Percentiles rank a stretch among this genome's conserved stretches.
Evolutionary conservation across 2,329 filamentous ascomycete genomes (phyloP).

Genomic region (Epicoccum sorghinum): DNA sequence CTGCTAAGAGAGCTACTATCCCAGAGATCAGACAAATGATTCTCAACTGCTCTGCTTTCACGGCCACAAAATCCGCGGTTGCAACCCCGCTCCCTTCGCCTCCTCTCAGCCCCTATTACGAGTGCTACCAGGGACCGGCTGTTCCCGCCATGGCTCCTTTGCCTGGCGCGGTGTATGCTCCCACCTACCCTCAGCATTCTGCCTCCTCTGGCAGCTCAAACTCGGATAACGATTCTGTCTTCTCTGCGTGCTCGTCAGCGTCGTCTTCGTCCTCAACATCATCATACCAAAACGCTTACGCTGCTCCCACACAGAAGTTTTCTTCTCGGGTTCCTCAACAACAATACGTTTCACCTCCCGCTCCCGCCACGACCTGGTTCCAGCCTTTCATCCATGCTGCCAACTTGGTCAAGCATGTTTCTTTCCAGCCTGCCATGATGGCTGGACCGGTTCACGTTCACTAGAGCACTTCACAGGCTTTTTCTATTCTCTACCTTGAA

Average conservation of each 20-base stretch:
- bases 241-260: conserved; percentile 47
- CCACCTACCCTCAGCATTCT: conserved; percentile 39
- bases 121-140: conserved; percentile 36
- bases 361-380: conserved; percentile 46
- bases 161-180: conserved; percentile 38
- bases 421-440: conserved; percentile 48
- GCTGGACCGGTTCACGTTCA: conserved; percentile 46
- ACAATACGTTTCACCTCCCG: conserved; percentile 47
- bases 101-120: conserved; percentile 49
- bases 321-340: conserved; percentile 36
- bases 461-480: conserved; percentile 26
- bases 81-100: conserved; percentile 52
- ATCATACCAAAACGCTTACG: conserved; percentile 41
- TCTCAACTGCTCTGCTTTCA: conserved; percentile 76
- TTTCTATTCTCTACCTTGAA: conserved; percentile 22
- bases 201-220: conserved; percentile 46
- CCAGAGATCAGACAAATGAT: conserved; percentile 80
- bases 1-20: conserved; percentile 80
- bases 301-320: conserved; percentile 35
- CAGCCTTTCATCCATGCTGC: conserved; percentile 49
- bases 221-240: conserved; percentile 50
- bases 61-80: conserved; percentile 54
- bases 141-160: conserved; percentile 42
- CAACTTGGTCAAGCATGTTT: conserved; percentile 50
- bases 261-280: conserved; percentile 46